phyloP scores from a whole-genome alignment of 805 yeast species.

The Pichia thaimueangensis region DNA sequence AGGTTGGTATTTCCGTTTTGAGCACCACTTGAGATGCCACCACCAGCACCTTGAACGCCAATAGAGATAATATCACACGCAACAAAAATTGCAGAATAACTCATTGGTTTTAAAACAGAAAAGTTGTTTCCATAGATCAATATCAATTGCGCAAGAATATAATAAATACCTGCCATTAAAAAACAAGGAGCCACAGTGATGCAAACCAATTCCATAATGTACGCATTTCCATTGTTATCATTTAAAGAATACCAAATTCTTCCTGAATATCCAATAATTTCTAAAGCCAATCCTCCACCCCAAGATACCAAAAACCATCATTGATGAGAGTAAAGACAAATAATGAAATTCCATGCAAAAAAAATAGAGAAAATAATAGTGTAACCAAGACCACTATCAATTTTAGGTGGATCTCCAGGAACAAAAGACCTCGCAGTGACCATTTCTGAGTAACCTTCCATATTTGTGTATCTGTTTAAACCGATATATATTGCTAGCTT shows the following conservation, averaged over 20 bases:
- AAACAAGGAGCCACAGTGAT: slow-evolving; percentile 72
- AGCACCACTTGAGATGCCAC: slow-evolving; percentile 47
- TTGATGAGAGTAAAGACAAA: slow-evolving; percentile 42
- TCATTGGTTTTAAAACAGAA: slow-evolving; percentile 44
- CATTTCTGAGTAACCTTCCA: too few relatives aligned
- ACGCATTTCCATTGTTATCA: slow-evolving; percentile 29
- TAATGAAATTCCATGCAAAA: slow-evolving; percentile 33
- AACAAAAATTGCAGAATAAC: slow-evolving; percentile 54
- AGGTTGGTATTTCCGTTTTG: slow-evolving; percentile 14
- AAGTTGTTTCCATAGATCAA: slow-evolving; percentile 49
- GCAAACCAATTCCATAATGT: slow-evolving; percentile 52
- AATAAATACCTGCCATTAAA: slow-evolving; percentile 72
- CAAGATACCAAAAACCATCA: slow-evolving; percentile 61
- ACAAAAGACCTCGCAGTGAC: not conserved
- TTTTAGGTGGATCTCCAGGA: slow-evolving; percentile 33
- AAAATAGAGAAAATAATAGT: slow-evolving; percentile 46
- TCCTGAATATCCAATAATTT: slow-evolving; percentile 58
- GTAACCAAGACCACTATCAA: slow-evolving; percentile 54
- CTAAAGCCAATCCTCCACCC: slow-evolving; percentile 49
- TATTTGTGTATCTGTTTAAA: not conserved
- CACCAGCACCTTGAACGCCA: slow-evolving; percentile 62
- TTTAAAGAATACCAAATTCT: slow-evolving; percentile 40
- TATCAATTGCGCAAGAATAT: slow-evolving; percentile 52
- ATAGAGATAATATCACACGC: slow-evolving; percentile 55
- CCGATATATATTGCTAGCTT: too few relatives aligned